Evolutionary conservation across 2,329 filamentous ascomycete genomes (phyloP), one percentile per base, ranked within the genome.

Genomic region (Colletotrichum sp.): DNA sequence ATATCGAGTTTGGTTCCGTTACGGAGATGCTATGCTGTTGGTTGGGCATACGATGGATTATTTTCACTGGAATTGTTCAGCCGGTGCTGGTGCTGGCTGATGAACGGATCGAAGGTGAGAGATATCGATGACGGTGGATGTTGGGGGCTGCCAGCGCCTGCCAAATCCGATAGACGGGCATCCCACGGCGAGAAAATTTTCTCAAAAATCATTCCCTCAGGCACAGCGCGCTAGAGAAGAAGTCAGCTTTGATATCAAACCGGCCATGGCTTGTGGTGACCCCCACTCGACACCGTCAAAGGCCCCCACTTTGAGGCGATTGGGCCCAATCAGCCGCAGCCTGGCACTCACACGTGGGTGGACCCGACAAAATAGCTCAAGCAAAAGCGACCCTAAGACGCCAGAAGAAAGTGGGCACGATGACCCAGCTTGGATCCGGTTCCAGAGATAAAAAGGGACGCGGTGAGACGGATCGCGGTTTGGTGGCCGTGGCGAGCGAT

Each of bases 291-390:
- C 44, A 64, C 68, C 67, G 66, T 76, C 66, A 32, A 57, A 16
- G 44, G 72, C 76, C 77, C 72, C 77, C 77, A 78, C 76, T 78
- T 12, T 77, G 52, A 57, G 67, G 52, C 69, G 32, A 7, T 24
- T 8, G 24, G 74, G 52, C 60, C 77, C 77, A 78, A 78, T 78
- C 76, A 77, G 66, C 39, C 70, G 69, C 36, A 63, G 76, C 26
- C 60, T 21, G 36, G 69, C 66, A 39, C 72, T 78, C 72, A 67
- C 76, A 78, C 77, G 77, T 78, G 77, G 77, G 77, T 78, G 77
- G 77, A 68, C 63, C 77, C 72, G 62, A 71, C 71, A 77, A 71
- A 71, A 75, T 68, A 62, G 60, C 62, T 71, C 71, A 67, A 15
- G 44, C 10, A 69, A 69, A 70, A 75, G 34, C 18, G 13, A 59